Conservation (phyloP, 2,329 filamentous ascomycete genomes). For the Phialemonium atrogriseum region DNA sequence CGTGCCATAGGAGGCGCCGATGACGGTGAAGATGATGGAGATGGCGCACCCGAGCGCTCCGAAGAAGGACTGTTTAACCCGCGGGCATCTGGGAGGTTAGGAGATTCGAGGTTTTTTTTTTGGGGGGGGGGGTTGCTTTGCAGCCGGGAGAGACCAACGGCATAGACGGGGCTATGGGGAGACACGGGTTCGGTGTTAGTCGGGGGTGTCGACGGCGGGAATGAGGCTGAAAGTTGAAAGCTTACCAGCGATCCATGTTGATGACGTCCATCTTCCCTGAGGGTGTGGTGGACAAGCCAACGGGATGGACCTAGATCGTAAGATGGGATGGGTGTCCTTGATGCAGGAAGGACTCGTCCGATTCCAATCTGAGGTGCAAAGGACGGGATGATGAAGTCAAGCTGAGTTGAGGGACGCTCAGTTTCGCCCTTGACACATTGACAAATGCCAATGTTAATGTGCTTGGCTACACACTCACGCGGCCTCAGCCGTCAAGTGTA, state of each 20-base stretch:
- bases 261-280: constrained; percentile 21
- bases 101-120: not conserved
- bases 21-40: constrained; percentile 43
- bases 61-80: constrained; percentile 82
- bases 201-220: not conserved
- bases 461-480: too few species aligned
- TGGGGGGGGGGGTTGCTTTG: not conserved
- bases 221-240: not conserved
- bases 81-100: too few species aligned
- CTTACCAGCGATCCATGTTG: constrained; percentile 28
- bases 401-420: too few species aligned
- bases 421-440: too few species aligned
- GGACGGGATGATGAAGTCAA: too few species aligned
- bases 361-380: too few species aligned
- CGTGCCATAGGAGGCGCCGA: constrained; percentile 90
- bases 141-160: constrained; percentile 22
- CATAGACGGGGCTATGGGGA: constrained; percentile 31
- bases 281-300: too few species aligned
- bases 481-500: too few species aligned
- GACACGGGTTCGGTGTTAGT: constrained; percentile 2
- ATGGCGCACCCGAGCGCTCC: constrained; percentile 91
- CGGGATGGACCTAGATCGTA: too few species aligned
- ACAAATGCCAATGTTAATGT: too few species aligned
- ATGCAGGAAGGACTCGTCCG: too few species aligned
- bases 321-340: too few species aligned